These are phyloP conservation scores for Urostyla sp. DNA, from an alignment of 73 alveolate genomes.

Conservation along the genomic window DNA sequence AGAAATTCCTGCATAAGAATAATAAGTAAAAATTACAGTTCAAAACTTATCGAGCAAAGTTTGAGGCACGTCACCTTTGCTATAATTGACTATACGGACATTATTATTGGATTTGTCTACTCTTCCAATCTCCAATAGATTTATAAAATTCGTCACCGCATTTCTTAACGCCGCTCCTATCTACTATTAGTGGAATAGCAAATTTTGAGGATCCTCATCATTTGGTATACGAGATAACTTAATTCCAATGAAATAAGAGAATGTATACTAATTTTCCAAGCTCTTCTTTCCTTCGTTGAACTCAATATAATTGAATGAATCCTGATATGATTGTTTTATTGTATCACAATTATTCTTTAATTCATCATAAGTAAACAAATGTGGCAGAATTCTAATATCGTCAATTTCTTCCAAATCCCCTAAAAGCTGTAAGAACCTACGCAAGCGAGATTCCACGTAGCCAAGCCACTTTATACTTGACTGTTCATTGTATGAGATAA, in stretches of 20 bases:
- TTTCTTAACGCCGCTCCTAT: too few species aligned
- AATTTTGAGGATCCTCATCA: slow-evolving; percentile 1
- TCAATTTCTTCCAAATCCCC: slow-evolving; percentile 27
- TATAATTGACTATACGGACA: slow-evolving; percentile 17
- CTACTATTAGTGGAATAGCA: too few species aligned
- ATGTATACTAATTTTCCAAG: not conserved
- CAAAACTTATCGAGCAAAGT: slow-evolving; percentile 11
- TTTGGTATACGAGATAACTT: not conserved
- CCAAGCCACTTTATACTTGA: slow-evolving; percentile 75
- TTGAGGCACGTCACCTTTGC: slow-evolving; percentile 33
- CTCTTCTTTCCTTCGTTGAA: not conserved
- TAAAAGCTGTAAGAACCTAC: slow-evolving; percentile 32
- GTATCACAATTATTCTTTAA: not conserved
- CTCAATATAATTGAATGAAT: slow-evolving; percentile 35
- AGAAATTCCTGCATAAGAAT: too few species aligned
- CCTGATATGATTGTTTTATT: too few species aligned
- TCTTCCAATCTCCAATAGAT: slow-evolving; percentile 31
- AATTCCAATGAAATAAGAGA: slow-evolving; percentile 36
- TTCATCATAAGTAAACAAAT: slow-evolving; percentile 11
- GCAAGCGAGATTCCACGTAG: slow-evolving; percentile 64
- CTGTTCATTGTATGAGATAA: slow-evolving; percentile 69
- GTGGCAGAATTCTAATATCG: slow-evolving; percentile 43
- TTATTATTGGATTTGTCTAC: slow-evolving; percentile 27
- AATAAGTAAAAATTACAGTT: not conserved
- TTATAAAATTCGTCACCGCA: not conserved